Conservation (phyloP, 306 rosid species). For the Malus asiatica region DNA sequence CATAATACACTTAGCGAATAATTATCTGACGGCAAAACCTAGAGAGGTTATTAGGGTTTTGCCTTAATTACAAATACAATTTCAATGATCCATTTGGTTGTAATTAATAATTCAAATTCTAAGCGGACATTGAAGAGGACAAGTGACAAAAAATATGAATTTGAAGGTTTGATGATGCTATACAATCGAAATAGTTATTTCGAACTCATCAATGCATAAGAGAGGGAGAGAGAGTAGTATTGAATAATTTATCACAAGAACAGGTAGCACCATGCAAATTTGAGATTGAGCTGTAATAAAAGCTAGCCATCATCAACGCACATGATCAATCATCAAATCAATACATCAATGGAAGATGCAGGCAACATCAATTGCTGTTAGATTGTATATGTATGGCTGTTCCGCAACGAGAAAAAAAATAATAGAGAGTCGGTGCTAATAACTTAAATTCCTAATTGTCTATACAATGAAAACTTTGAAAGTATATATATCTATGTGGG, state of each 20-base stretch:
- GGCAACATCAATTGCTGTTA: not conserved
- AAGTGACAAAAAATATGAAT: not conserved
- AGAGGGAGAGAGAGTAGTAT: not conserved
- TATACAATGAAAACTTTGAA: not conserved
- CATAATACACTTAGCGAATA: not conserved
- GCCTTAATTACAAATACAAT: not conserved
- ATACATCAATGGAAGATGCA: not conserved
- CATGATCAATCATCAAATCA: not conserved
- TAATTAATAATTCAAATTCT: not conserved
- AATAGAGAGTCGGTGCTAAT: not conserved
- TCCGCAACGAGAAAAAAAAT: not conserved
- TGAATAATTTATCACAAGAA: not conserved
- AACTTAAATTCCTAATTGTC: not conserved
- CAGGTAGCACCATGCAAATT: not conserved
- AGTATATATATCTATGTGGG: not conserved
- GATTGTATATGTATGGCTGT: not conserved
- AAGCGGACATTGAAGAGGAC: not conserved
- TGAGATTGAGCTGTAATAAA: not conserved
- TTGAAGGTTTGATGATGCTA: not conserved
- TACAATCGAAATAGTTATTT: not conserved
- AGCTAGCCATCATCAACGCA: not conserved
- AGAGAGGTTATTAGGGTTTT: not conserved
- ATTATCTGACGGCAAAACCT: not conserved
- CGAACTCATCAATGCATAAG: not conserved
- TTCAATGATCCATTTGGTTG: not conserved